These are phyloP conservation scores for Lycium ferocissimum DNA, from an alignment of 257 asterid species.

Conservation along the genomic window DNA sequence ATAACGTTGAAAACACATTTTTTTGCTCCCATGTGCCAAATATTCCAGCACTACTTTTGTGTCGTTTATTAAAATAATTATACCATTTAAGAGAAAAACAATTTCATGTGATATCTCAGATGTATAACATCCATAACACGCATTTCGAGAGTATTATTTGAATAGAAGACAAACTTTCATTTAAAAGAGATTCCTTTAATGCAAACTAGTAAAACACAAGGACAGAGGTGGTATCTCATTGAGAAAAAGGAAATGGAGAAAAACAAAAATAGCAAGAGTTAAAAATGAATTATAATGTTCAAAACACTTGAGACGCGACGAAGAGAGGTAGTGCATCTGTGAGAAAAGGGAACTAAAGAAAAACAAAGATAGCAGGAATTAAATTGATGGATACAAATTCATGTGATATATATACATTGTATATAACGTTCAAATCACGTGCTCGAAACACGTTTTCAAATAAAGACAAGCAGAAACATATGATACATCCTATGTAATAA, in stretches of 20 bases:
- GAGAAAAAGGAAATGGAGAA: not conserved
- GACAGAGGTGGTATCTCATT: not conserved
- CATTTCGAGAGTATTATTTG: not conserved
- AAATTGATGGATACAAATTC: not conserved
- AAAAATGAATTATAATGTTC: not conserved
- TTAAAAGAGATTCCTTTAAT: not conserved
- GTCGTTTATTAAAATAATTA: not conserved
- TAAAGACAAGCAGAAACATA: not conserved
- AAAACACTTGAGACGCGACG: not conserved
- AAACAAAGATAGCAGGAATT: not conserved
- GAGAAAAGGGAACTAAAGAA: not conserved
- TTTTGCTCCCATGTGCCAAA: not conserved
- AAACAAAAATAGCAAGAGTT: not conserved
- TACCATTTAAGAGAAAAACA: not conserved
- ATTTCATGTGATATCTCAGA: not conserved
- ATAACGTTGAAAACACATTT: not conserved
- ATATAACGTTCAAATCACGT: not conserved
- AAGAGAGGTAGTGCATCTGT: not conserved
- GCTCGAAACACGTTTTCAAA: not conserved
- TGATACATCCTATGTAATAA: too few species aligned
- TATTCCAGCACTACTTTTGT: not conserved
- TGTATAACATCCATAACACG: not conserved
- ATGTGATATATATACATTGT: not conserved
- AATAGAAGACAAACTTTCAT: not conserved
- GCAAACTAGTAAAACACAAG: not conserved